These are phyloP conservation scores for Arthrocladium fulminans DNA, from an alignment of 2,329 filamentous ascomycete species.

Conservation along the genomic window DNA sequence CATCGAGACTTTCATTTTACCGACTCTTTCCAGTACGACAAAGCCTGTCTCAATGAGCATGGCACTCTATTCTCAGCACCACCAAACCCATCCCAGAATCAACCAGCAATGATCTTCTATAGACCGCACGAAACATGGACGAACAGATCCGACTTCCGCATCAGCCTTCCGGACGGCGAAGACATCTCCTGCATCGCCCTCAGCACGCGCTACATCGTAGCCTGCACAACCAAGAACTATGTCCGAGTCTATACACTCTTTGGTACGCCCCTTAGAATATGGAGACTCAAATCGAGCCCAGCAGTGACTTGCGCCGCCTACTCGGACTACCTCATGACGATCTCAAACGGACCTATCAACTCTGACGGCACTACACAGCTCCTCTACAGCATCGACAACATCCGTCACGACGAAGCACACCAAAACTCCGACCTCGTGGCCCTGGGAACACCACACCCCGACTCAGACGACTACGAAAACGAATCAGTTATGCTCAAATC, in stretches of 20 bases:
- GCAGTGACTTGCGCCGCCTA: conserved; percentile 90
- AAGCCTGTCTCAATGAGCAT: conserved; percentile 68
- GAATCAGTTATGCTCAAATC: conserved; percentile 64
- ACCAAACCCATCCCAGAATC: conserved; percentile 46
- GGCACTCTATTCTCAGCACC: conserved; percentile 15
- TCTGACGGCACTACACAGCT: conserved; percentile 69
- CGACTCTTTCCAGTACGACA: conserved; percentile 91
- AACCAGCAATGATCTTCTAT: conserved; percentile 80
- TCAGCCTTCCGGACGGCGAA: conserved; percentile 77
- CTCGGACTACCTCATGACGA: conserved; percentile 91
- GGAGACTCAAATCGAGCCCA: conserved; percentile 81
- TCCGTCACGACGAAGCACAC: conserved; percentile 86
- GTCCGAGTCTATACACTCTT: conserved; percentile 89
- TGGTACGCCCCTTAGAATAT: conserved; percentile 79
- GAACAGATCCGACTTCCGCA: conserved; percentile 79
- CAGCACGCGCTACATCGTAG: conserved; percentile 82
- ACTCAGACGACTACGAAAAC: conserved; percentile 14
- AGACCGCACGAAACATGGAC: conserved; percentile 97
- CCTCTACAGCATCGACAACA: conserved; percentile 86
- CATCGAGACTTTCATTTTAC: conserved; percentile 96
- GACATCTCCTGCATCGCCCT: conserved; percentile 79
- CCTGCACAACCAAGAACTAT: conserved; percentile 78
- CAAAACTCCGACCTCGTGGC: conserved; percentile 91
- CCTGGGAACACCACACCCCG: conserved; percentile 42
- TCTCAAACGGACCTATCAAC: conserved; percentile 82